Conservation (phyloP, 805 yeast genomes). For the Saccharomycopsis sp. region DNA sequence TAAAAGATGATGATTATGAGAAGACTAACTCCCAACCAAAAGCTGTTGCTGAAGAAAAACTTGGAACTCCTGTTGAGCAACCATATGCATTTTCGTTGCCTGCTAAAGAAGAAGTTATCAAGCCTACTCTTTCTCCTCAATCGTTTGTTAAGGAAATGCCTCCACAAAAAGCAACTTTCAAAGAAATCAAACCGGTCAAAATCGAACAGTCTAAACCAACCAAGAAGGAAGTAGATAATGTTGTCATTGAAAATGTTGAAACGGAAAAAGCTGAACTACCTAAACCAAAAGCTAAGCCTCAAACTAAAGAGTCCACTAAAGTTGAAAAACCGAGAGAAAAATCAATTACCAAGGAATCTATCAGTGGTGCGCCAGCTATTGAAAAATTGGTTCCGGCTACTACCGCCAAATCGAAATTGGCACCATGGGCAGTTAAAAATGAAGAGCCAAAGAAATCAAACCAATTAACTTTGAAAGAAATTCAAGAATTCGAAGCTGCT, state of each 20-base stretch:
- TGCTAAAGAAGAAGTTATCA: background rate
- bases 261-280: background rate
- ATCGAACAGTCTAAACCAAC: background rate
- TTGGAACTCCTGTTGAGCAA: conserved; percentile 2
- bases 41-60: conserved; percentile 9
- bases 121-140: too few relatives aligned
- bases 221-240: background rate
- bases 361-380: conserved; percentile 8
- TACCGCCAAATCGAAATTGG: conserved; percentile 27
- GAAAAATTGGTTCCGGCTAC: conserved; percentile 17
- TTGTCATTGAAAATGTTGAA: background rate
- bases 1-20: conserved; percentile 27
- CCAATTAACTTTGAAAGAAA: conserved; percentile 42
- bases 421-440: conserved; percentile 48
- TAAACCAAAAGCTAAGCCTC: background rate
- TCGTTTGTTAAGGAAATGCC: background rate
- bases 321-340: background rate
- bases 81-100: too few relatives aligned
- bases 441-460: conserved; percentile 27
- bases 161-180: background rate
- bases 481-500: conserved; percentile 41
- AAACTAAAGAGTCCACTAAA: background rate
- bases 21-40: too few relatives aligned
- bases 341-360: background rate
- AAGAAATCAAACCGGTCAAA: background rate